Evolutionary conservation across 257 asterid genomes (phyloP).

Genomic region (Striga asiatica): DNA sequence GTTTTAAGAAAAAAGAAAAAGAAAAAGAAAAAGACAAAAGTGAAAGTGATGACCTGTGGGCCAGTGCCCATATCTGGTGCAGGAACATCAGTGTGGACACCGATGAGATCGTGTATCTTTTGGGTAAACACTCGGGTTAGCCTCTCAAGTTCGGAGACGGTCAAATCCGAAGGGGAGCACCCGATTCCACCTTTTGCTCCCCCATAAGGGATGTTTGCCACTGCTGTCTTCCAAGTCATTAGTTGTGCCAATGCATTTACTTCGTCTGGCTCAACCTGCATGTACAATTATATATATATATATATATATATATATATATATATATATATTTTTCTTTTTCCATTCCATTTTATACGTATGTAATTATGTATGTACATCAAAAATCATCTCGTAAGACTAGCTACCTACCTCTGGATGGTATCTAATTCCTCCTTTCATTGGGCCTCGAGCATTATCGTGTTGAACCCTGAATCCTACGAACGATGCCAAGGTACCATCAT

Average conservation of each 20-base stretch:
- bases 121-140: conserved; percentile 87
- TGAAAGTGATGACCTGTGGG: conserved; percentile 87
- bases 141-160: conserved; percentile 68
- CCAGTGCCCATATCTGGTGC: conserved; percentile 98
- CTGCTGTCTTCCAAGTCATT: conserved; percentile 99
- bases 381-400: too few relatives aligned
- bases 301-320: too few relatives aligned
- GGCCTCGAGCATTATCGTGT: conserved; percentile 93
- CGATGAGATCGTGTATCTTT: conserved; percentile 86
- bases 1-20: too few relatives aligned
- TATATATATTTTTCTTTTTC: too few relatives aligned
- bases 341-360: too few relatives aligned
- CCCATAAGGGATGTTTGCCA: conserved; percentile 89
- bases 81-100: conserved; percentile 78
- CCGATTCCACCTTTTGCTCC: conserved; percentile 99
- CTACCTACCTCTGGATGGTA: conserved; percentile 78
- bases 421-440: conserved; percentile 97
- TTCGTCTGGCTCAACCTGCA: conserved; percentile 88
- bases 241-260: conserved; percentile 90
- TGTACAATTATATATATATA: too few relatives aligned
- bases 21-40: too few relatives aligned
- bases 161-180: conserved; percentile 60
- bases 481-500: conserved; percentile 78
- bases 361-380: too few relatives aligned
- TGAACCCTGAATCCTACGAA: conserved; percentile 89